Conservation (phyloP, 768 basidiomycete genomes). For the Psilocybe azurescens region DNA sequence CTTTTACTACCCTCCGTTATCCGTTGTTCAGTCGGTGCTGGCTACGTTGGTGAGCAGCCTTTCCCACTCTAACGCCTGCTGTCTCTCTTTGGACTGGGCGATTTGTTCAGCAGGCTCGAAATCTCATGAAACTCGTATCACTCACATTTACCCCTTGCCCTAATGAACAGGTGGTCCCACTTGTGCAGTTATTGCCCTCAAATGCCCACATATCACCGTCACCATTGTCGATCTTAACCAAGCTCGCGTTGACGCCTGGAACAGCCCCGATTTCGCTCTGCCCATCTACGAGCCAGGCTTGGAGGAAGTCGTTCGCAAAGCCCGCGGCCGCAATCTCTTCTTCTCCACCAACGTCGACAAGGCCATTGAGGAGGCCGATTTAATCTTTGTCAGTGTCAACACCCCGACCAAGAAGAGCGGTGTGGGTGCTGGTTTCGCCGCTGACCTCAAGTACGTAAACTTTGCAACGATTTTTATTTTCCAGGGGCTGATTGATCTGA, state of each 20-base stretch:
- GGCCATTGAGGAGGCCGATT: conserved; percentile 92
- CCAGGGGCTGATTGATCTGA: conserved; percentile 18
- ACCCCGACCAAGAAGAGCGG: conserved; percentile 99
- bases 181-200: conserved; percentile 92
- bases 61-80: background rate
- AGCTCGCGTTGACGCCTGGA: conserved; percentile 96
- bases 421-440: conserved; percentile 97
- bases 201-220: conserved; percentile 91
- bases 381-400: conserved; percentile 98
- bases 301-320: conserved; percentile 84
- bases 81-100: conserved; percentile 7
- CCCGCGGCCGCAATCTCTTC: conserved; percentile 94
- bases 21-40: conserved; percentile 72
- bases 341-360: conserved; percentile 96
- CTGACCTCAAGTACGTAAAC: conserved; percentile 89
- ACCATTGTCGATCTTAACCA: conserved; percentile 99
- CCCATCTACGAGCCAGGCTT: conserved; percentile 99
- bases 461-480: conserved; percentile 16
- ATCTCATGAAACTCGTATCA: conserved; percentile 1
- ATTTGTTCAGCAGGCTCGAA: conserved; percentile 11
- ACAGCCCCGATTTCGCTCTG: conserved; percentile 79
- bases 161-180: conserved; percentile 81
- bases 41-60: conserved; percentile 87
- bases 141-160: conserved; percentile 20
- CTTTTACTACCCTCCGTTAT: conserved; percentile 13